Evolutionary conservation across 345 rosid genomes (phyloP).

Genomic region (Alliaria petiolata): DNA sequence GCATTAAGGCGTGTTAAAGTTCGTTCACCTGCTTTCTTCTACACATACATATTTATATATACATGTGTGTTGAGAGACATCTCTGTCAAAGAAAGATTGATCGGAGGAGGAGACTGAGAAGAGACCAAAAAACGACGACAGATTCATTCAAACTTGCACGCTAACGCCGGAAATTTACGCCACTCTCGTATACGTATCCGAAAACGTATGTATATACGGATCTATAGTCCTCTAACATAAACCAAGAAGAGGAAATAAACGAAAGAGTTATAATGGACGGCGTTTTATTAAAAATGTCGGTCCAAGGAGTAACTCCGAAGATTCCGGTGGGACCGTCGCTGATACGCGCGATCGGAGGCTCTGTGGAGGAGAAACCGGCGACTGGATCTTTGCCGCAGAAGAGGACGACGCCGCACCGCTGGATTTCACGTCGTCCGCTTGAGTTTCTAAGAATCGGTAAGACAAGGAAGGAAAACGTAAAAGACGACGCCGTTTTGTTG

Average conservation of each 20-base stretch:
- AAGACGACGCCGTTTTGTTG: constrained; percentile 48
- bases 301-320: constrained; percentile 45
- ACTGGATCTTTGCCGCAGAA: constrained; percentile 28
- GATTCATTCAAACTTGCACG: constrained; percentile 43
- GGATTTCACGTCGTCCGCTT: constrained; percentile 53
- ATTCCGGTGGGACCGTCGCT: constrained; percentile 42
- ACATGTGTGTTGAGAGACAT: background rate
- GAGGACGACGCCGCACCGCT: constrained; percentile 20
- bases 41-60: background rate
- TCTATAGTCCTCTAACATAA: background rate
- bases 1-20: constrained; percentile 11
- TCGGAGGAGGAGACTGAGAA: constrained; percentile 16
- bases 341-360: constrained; percentile 43
- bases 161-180: constrained; percentile 21
- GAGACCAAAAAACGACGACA: constrained; percentile 17
- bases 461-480: constrained; percentile 13
- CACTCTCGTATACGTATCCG: too few relatives aligned
- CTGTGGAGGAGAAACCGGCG: constrained; percentile 40
- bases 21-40: constrained; percentile 22
- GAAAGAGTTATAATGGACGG: constrained; percentile 39
- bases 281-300: constrained; percentile 52
- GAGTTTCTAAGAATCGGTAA: constrained; percentile 53
- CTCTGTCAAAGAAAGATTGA: constrained; percentile 29
- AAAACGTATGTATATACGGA: constrained; percentile 4
- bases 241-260: background rate